Conservation (phyloP, 139 green algal species). For the Chlorella vulgaris region DNA sequence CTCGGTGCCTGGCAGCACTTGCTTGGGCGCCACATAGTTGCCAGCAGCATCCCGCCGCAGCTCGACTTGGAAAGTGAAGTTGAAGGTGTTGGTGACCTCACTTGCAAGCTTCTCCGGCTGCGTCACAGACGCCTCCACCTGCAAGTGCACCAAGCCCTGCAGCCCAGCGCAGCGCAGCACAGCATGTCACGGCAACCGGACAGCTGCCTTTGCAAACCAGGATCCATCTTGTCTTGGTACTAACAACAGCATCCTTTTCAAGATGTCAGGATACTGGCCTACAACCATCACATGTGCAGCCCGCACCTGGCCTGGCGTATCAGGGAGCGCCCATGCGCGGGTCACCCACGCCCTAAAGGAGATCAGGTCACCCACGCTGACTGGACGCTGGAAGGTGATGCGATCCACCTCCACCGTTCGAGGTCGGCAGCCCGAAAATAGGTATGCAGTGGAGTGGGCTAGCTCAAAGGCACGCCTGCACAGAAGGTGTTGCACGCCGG, state of each 20-base stretch:
- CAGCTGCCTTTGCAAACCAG: not conserved
- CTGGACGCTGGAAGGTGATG: constrained; percentile 66
- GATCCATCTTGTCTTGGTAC: no score
- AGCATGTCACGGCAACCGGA: not conserved
- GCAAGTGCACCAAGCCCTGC: constrained; percentile 47
- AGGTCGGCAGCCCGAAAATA: constrained; percentile 73
- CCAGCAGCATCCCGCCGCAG: not conserved
- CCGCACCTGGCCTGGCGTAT: constrained; percentile 12
- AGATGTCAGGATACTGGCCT: no score
- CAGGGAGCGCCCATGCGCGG: constrained; percentile 27
- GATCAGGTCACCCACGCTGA: constrained; percentile 85
- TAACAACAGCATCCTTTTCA: no score
- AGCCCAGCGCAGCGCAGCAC: not conserved
- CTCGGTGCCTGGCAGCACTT: constrained; percentile 44
- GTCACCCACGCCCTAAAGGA: constrained; percentile 65
- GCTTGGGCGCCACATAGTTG: constrained; percentile 2
- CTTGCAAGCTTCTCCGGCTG: constrained; percentile 54
- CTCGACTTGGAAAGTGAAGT: constrained; percentile 46
- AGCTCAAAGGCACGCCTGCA: constrained; percentile 79
- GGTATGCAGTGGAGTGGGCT: constrained; percentile 80
- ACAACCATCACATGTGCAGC: not conserved
- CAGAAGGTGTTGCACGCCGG: not conserved
- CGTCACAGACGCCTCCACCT: constrained; percentile 64
- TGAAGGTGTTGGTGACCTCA: constrained; percentile 65
- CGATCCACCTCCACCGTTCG: constrained; percentile 51